Base-by-base conservation (phyloP, 345 rosid genomes). In the Sisymbrium altissimum region DNA sequence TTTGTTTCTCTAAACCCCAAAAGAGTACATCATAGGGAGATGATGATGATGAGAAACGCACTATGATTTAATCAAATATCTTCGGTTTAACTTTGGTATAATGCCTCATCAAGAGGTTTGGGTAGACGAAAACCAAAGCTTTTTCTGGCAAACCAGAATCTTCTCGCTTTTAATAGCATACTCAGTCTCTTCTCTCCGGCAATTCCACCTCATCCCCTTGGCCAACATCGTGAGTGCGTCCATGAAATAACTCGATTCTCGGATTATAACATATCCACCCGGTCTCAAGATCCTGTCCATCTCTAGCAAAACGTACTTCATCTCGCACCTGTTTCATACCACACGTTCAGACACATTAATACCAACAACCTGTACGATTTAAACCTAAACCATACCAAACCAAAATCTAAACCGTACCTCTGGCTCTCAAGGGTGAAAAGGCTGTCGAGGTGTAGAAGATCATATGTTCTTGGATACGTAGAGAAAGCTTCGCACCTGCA, bases 401-500 rank as follows among this genome's bases (percentile, higher is more conserved):
- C 35, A 17, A 13, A 32, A 27, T 53, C 17, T 53, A 53, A 59
- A 41, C 41, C 68, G 32, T 79, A 95, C 99, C 99, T 88, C 45
- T 95, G 96, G 82, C 94, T 90, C 78, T 95, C 99, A 7, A 87
- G 72, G 19, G 97, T 92, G 30, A 92, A 90, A 66, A 92, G 96
- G 67, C 96, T 92, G 72, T 95, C 99, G 0, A 95, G 80, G 84
- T 92, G 99, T 70, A 95, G 96, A 62, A 95, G 92, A 82, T 95
- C 99, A 48, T 95, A 95, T 3, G 99, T 92, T 76, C 99, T 79
- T 71, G 99, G 99, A 80, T 95, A 95, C 9, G 99, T 90, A 1
- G 99, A 95, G 83, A 95, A 92, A 62, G 98, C 93, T 79, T 92
- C 99, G 65, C 99, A 95, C 99, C 99, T 92, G 69, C 40, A 60